Conservation (phyloP, 371 early-diverging fungal genomes). For the Modicella reniformis region DNA sequence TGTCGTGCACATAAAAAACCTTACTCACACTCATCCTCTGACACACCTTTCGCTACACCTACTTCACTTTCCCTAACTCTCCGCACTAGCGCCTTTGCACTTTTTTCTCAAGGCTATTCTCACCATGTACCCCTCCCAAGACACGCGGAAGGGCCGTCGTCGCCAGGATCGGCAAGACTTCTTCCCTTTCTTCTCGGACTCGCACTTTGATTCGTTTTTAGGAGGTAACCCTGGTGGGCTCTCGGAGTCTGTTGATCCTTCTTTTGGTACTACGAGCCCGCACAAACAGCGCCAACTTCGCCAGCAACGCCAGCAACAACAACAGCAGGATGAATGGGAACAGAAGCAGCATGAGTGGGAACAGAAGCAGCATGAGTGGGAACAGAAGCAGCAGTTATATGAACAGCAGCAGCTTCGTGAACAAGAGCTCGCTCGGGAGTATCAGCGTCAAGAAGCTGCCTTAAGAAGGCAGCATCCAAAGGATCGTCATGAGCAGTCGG, state of each 20-base stretch:
- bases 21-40: neutral
- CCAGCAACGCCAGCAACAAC: conserved; percentile 1
- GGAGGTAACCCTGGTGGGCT: neutral
- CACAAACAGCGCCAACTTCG: conserved; percentile 19
- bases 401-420: conserved; percentile 1
- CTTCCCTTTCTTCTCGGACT: conserved; percentile 40
- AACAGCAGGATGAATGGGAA: no score
- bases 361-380: neutral
- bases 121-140: conserved; percentile 24
- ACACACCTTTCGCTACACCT: neutral
- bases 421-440: neutral
- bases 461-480: conserved; percentile 9
- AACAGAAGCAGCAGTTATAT: neutral
- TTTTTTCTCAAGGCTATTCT: neutral
- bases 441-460: neutral
- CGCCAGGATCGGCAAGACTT: conserved; percentile 37
- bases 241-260: neutral
- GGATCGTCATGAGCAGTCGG: neutral
- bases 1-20: no score
- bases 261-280: neutral
- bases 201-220: conserved; percentile 35
- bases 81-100: neutral
- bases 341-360: conserved; percentile 3
- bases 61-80: neutral
- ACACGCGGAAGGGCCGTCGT: conserved; percentile 13